Percentiles rank a stretch among this genome's conserved stretches.
These are phyloP conservation scores for Fistulifera pelliculosa DNA, from an alignment of 108 stramenopile genomes.

Conservation along the genomic window DNA sequence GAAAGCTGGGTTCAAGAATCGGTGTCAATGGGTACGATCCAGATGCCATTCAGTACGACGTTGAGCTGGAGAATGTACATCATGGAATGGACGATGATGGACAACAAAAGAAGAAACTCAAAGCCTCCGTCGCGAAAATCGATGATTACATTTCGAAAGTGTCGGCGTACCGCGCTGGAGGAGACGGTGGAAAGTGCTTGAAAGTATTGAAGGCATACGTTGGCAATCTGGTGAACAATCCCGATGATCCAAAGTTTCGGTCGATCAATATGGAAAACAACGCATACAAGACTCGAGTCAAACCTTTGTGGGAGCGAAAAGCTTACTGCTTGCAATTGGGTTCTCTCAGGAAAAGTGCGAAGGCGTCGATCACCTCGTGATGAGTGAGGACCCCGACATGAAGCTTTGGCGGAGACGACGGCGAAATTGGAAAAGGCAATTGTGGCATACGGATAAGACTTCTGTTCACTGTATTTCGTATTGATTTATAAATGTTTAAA, in stretches of 20 bases:
- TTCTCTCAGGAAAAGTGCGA: conserved; percentile 53
- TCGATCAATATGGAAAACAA: conserved; percentile 92
- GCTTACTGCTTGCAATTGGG: conserved; percentile 68
- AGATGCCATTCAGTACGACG: conserved; percentile 79
- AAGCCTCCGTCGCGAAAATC: conserved; percentile 51
- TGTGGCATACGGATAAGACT: conserved; percentile 27
- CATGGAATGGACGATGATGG: conserved; percentile 13
- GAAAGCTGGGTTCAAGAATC: conserved; percentile 70
- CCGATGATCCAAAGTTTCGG: conserved; percentile 72
- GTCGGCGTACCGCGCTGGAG: conserved; percentile 79
- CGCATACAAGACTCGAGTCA: conserved; percentile 81
- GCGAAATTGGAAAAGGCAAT: conserved; percentile 62
- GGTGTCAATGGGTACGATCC: conserved; percentile 94
- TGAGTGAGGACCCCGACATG: conserved; percentile 49
- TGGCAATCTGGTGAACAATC: conserved; percentile 82
- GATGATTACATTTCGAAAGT: conserved; percentile 79
- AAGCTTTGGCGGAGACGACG: conserved; percentile 54
- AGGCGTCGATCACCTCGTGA: conserved; percentile 17
- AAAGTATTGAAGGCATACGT: conserved; percentile 80
- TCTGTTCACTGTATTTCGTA: too few relatives aligned
- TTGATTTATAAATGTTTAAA: too few relatives aligned
- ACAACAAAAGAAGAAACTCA: conserved; percentile 40
- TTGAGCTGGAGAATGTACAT: conserved; percentile 24
- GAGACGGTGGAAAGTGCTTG: conserved; percentile 88
- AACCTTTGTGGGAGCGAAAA: conserved; percentile 78